Conservation (phyloP, 2,329 filamentous ascomycete species). For the Cladophialophora yegresii region DNA sequence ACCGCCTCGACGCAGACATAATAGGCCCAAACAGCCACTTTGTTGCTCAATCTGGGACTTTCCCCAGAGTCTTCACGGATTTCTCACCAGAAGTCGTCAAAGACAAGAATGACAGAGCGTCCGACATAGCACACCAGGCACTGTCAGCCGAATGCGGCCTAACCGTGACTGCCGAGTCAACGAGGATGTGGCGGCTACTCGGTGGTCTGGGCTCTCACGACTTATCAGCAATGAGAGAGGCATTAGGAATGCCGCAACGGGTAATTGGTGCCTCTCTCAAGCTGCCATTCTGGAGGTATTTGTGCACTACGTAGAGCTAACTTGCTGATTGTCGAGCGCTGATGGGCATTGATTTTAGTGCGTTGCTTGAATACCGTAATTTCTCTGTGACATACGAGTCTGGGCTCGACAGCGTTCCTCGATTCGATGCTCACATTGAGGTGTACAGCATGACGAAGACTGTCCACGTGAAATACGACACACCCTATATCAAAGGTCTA, state of each 20-base stretch:
- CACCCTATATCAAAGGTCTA: slow-evolving; percentile 61
- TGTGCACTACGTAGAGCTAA: background rate
- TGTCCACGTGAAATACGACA: slow-evolving; percentile 58
- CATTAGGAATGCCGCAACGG: slow-evolving; percentile 51
- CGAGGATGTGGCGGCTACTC: slow-evolving; percentile 44
- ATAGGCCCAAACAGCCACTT: slow-evolving; percentile 55
- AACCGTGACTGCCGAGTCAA: slow-evolving; percentile 36
- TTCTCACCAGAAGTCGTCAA: slow-evolving; percentile 38
- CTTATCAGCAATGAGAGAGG: slow-evolving; percentile 56
- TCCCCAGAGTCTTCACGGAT: slow-evolving; percentile 43
- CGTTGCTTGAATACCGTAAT: slow-evolving; percentile 39
- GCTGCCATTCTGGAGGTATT: slow-evolving; percentile 41
- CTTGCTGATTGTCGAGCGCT: background rate
- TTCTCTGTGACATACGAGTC: slow-evolving; percentile 61
- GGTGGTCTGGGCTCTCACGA: slow-evolving; percentile 57
- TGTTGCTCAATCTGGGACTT: slow-evolving; percentile 41
- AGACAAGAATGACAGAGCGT: slow-evolving; percentile 35
- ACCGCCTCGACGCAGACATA: slow-evolving; percentile 47
- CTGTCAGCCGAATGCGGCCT: slow-evolving; percentile 42
- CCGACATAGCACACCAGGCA: slow-evolving; percentile 40
- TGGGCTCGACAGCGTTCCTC: slow-evolving; percentile 56
- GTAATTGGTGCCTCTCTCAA: slow-evolving; percentile 47
- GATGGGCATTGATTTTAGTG: slow-evolving; percentile 44
- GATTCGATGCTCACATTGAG: slow-evolving; percentile 83
- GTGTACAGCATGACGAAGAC: slow-evolving; percentile 57